A percentile compares a stretch with the other conserved stretches of the same genome.
Evolutionary conservation across 306 rosid genomes (phyloP).

Genomic region (Glycyrrhiza uralensis): DNA sequence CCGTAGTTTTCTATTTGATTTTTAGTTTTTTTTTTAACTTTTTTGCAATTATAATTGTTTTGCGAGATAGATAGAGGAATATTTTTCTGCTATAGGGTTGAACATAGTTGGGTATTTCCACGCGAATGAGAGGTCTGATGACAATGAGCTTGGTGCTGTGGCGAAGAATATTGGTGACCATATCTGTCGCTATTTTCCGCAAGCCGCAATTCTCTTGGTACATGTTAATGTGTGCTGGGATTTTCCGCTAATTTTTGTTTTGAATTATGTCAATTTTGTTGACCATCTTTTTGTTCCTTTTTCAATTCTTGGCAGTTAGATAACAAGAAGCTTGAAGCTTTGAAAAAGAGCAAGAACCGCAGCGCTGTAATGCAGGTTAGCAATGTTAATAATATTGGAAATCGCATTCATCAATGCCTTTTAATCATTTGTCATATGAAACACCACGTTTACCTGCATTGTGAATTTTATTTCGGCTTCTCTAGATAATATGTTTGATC

Average conservation of each 20-base stretch:
- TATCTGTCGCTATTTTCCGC: slow-evolving; percentile 77
- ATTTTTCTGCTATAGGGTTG: slow-evolving; percentile 65
- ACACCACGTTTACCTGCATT: no score
- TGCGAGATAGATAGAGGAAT: slow-evolving; percentile 72
- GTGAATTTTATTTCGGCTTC: not conserved
- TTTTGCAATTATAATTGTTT: not conserved
- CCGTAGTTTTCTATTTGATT: not conserved
- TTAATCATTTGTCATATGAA: not conserved
- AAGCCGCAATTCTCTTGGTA: slow-evolving; percentile 88
- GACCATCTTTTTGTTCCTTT: not conserved
- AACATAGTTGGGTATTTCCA: slow-evolving; percentile 86
- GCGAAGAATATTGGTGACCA: slow-evolving; percentile 91
- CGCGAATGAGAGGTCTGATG: slow-evolving; percentile 96
- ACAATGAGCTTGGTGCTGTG: slow-evolving; percentile 64
- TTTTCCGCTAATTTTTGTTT: slow-evolving; percentile 7
- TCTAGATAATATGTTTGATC: not conserved
- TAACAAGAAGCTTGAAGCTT: slow-evolving; percentile 76
- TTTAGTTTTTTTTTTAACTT: not conserved
- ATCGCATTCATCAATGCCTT: not conserved
- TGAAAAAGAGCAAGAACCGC: slow-evolving; percentile 63
- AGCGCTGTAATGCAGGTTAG: slow-evolving; percentile 80
- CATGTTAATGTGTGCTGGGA: slow-evolving; percentile 5
- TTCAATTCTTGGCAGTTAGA: slow-evolving; percentile 56
- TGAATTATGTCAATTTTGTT: not conserved
- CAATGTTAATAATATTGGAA: slow-evolving; percentile 2